Evolutionary conservation across 1,284 basidiomycete species (phyloP).

Genomic region (Pascua guehoae): DNA sequence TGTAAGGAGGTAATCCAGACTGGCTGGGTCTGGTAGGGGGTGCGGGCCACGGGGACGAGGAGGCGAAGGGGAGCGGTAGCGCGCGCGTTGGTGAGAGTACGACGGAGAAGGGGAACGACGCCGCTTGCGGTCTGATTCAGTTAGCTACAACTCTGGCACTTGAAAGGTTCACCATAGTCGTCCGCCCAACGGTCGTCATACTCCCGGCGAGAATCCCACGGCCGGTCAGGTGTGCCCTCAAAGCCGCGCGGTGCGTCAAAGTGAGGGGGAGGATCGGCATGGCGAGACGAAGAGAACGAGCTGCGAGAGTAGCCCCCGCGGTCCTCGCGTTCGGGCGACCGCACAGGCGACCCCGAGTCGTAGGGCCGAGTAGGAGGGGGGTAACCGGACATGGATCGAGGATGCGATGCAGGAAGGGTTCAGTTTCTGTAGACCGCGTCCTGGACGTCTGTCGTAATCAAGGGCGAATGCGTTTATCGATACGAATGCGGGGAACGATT

Average conservation of each 20-base stretch:
- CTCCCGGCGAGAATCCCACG: conserved; percentile 9
- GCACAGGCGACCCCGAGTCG: conserved; percentile 1
- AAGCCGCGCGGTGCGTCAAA: conserved; percentile 2
- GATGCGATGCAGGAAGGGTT: neutral
- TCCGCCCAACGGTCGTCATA: conserved; percentile 33
- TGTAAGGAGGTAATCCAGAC: conserved; percentile 72
- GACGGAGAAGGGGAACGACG: conserved; percentile 81
- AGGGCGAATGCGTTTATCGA: too few relatives aligned
- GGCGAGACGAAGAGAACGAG: neutral
- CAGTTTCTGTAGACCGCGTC: neutral
- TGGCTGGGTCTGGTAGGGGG: conserved; percentile 63
- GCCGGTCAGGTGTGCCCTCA: conserved; percentile 5
- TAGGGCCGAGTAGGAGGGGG: conserved; percentile 5
- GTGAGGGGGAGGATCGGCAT: conserved; percentile 14
- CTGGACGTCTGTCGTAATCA: too few relatives aligned
- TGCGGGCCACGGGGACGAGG: neutral
- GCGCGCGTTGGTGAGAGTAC: conserved; percentile 50
- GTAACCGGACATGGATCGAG: conserved; percentile 7
- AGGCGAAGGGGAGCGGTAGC: conserved; percentile 33
- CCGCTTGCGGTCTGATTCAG: conserved; percentile 60
- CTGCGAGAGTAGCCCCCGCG: neutral
- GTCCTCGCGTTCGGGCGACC: conserved; percentile 10
- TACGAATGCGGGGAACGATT: too few relatives aligned
- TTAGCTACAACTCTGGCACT: neutral
- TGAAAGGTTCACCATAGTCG: conserved; percentile 30